Evolutionary conservation across 1,139 yeast species (phyloP).

Genomic region (Candida tetrigidarum): DNA sequence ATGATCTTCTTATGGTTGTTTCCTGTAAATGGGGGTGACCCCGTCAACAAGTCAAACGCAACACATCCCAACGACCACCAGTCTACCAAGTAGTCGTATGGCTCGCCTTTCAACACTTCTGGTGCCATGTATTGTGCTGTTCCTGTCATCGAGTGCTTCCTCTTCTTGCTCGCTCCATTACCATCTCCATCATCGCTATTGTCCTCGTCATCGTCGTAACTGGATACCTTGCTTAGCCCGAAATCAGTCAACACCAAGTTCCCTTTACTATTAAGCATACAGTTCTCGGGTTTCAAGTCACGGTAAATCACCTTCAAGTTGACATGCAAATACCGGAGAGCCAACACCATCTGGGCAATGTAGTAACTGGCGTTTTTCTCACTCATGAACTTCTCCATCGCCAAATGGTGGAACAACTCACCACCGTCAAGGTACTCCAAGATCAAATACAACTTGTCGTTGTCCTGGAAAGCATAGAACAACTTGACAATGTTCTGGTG

Average conservation of each 20-base stretch:
- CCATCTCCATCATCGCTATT: no score
- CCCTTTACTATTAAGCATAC: slow-evolving; percentile 78
- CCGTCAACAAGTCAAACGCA: slow-evolving; percentile 83
- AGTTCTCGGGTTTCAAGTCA: slow-evolving; percentile 93
- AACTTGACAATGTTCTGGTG: slow-evolving; percentile 91
- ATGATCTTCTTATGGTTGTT: slow-evolving; percentile 79
- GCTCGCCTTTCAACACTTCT: slow-evolving; percentile 81
- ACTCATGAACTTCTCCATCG: slow-evolving; percentile 52
- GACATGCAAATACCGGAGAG: slow-evolving; percentile 74
- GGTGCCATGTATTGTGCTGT: slow-evolving; percentile 99
- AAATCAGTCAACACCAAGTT: slow-evolving; percentile 89
- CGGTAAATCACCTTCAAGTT: slow-evolving; percentile 84
- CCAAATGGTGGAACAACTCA: slow-evolving; percentile 83
- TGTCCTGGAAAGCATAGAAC: slow-evolving; percentile 89
- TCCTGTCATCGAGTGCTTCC: slow-evolving; percentile 80
- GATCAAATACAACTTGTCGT: slow-evolving; percentile 74
- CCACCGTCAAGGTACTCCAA: slow-evolving; percentile 94
- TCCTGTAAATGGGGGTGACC: slow-evolving; percentile 95
- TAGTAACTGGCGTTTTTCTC: slow-evolving; percentile 83
- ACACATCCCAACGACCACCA: slow-evolving; percentile 99
- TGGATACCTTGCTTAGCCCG: slow-evolving; percentile 79
- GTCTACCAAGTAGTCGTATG: slow-evolving; percentile 88
- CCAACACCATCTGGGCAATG: slow-evolving; percentile 85
- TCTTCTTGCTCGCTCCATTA: no score
- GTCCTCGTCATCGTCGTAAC: slow-evolving; percentile 38